Evolutionary conservation across 805 yeast genomes (phyloP), one percentile per base, ranked within the genome.

Genomic region (Ogataea degrootiae): DNA sequence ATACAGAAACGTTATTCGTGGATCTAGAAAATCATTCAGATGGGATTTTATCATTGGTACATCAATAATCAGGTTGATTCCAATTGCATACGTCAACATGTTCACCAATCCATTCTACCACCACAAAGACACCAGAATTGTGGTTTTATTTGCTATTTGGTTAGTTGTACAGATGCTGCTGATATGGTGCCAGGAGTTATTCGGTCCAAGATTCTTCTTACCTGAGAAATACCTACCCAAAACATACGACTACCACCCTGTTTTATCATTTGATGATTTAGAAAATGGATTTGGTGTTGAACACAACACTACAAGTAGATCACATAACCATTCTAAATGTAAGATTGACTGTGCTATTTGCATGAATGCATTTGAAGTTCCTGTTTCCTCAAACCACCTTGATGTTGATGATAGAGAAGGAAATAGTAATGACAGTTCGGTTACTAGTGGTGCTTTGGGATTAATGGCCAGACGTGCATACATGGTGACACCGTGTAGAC

Each of bases 401-500:
- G 37, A 47, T 16, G 41, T 41, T 17, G 52, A 46, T 19, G 42
- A 38, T 19, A 53, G 49, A 9, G 53, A 44, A 17, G 55, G 52
- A 8, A 46, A 36, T 14, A 42, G 47, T 31, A 41, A 43, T 29
- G 48, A 46, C 17, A 21, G 46, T 23, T 26, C 47, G 36, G 38
- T 42, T 40, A 43, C 54, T n/a, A 42, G 34, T 34, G 50, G 52
- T 39, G 56, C 63, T 2, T 46, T 55, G 5, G 58, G 52, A 38
- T 38, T 67, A 36, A 48, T 66, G 39, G 61, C 64, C 41, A 60
- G 68, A 52, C 71, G 79, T 54, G 66, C 70, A 12, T 85, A 83
- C 58, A 85, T 87, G 94, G 79, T 89, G 3, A 88, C 98, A 0
- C 97, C 97, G 2, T 91, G 98, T 65, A 74, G 82, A 38, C 98